Evolutionary conservation across 805 yeast genomes (phyloP).

Genomic region (Candida michaelii): DNA sequence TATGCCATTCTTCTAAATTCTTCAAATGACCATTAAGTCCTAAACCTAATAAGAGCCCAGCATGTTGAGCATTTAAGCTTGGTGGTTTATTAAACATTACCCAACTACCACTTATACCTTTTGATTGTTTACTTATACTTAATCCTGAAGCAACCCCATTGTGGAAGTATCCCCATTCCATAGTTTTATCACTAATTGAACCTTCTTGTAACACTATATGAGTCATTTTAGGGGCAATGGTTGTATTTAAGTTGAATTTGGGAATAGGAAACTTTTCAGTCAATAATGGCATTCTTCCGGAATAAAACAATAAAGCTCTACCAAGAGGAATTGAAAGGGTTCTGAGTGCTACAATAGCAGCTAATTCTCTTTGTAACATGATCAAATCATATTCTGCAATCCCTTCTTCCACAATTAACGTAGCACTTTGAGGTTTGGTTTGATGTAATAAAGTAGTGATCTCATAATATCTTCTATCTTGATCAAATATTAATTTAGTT

Average conservation of each 20-base stretch:
- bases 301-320: constrained; percentile 68
- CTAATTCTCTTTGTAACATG: constrained; percentile 55
- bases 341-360: constrained; percentile 62
- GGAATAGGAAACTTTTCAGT: constrained; percentile 86
- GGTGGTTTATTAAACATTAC: constrained; percentile 81
- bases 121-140: constrained; percentile 64
- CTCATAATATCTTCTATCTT: constrained; percentile 78
- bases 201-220: constrained; percentile 62
- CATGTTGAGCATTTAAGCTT: constrained; percentile 74
- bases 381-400: constrained; percentile 57
- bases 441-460: constrained; percentile 71
- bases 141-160: constrained; percentile 89
- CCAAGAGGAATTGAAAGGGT: constrained; percentile 79
- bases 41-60: constrained; percentile 89
- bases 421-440: constrained; percentile 59
- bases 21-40: constrained; percentile 90
- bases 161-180: constrained; percentile 87
- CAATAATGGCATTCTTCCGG: constrained; percentile 70
- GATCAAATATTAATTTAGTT: constrained; percentile 70
- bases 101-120: constrained; percentile 86
- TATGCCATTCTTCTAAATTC: constrained; percentile 91
- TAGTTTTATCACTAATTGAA: constrained; percentile 45
- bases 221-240: constrained; percentile 63
- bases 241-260: constrained; percentile 64
- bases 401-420: constrained; percentile 35